These are phyloP conservation scores for Plicaturopsis crispa DNA, from an alignment of 768 basidiomycete genomes.

Conservation along the genomic window DNA sequence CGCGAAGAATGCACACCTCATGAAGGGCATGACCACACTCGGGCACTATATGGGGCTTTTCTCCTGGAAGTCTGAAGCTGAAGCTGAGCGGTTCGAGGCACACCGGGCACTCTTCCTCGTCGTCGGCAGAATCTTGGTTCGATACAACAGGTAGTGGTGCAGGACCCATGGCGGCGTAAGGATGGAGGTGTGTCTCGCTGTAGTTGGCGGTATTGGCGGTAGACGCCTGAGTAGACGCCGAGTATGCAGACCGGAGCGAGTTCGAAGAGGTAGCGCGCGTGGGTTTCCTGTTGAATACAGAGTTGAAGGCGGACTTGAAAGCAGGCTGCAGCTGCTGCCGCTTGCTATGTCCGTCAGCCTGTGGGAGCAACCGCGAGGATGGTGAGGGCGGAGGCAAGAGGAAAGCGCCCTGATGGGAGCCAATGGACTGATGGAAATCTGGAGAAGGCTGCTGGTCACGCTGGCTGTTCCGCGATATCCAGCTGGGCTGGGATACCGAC, in stretches of 20 bases:
- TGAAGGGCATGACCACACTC: conserved; percentile 98
- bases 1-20: conserved; percentile 43
- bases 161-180: conserved; percentile 53
- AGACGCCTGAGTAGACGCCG: conserved; percentile 28
- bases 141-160: conserved; percentile 72
- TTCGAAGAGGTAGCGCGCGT: conserved; percentile 36
- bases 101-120: conserved; percentile 91
- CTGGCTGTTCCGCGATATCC: conserved; percentile 30
- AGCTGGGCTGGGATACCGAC: conserved; percentile 25
- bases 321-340: not conserved
- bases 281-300: conserved; percentile 44
- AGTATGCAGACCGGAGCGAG: conserved; percentile 41
- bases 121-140: conserved; percentile 50
- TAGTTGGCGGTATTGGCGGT: conserved; percentile 28
- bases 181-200: conserved; percentile 31
- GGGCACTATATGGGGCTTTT: conserved; percentile 95
- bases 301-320: conserved; percentile 29
- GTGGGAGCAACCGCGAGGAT: conserved; percentile 25
- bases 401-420: conserved; percentile 22
- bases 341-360: not conserved
- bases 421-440: conserved; percentile 20
- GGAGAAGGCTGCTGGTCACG: conserved; percentile 21
- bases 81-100: conserved; percentile 94
- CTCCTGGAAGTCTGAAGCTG: conserved; percentile 87
- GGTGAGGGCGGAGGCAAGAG: conserved; percentile 39